Base-by-base conservation (phyloP, 2,329 filamentous ascomycete genomes). In the Xylaria sp. region DNA sequence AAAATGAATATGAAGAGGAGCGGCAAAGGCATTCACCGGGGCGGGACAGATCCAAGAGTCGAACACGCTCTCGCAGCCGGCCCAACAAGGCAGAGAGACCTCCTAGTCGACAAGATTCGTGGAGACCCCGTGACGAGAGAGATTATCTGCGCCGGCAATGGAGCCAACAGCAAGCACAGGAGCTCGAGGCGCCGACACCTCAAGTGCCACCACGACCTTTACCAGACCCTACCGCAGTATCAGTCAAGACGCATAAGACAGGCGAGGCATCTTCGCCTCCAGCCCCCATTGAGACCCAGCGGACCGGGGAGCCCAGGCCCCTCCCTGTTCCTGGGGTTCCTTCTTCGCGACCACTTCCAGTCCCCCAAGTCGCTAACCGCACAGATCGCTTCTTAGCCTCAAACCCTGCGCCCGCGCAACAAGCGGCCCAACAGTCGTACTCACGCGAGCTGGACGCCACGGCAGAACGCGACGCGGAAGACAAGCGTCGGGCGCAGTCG, bases 401-500 rank as follows among this genome's bases (percentile, higher is more conserved):
- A 17, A 87, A 89, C 76, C 83, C 86, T 0, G 82, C 86, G 0
- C 86, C 89, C 0, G 63, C 79, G 3, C 76, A 74, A 9, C 71
- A 77, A 0, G 74, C 80, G 1, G 72, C 83, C 5, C 82, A 84
- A 65, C 82, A 84, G 26, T 85, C 84, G 1, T 89, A 90, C 75
- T 80, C 87, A 6, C 84, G 84, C 58, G 85, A 87, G 75, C 80
- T 89, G 0, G 85, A 83, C 2, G 84, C 83, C 2, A 86, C 87
- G 2, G 85, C 87, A 11, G 90, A 92, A 79, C 88, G 86, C 53
- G 87, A 89, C 65, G 83, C 81, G 15, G 89, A 92, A 74, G 88
- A 90, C 76, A 85, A 87, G 28, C 85, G 88, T 3, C 88, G 89
- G 13, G 80, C 81, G 1, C 85, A 87, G 61, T 83, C 86, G 11